A percentile compares a stretch with the other conserved stretches of the same genome.
Conservation (phyloP, 306 rosid species). For the Cotoneaster glaucophyllus region DNA sequence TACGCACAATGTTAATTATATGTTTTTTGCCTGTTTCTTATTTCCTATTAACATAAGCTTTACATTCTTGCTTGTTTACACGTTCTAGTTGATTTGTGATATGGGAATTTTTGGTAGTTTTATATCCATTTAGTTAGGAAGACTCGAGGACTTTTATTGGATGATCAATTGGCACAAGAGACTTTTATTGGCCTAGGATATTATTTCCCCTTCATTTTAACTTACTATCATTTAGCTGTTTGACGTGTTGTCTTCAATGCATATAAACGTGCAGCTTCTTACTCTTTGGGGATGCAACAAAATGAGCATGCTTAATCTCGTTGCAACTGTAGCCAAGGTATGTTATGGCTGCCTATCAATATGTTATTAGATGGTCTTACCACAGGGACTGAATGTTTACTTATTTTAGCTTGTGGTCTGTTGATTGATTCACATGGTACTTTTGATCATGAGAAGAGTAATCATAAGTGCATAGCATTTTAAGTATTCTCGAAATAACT, state of each 20-base stretch:
- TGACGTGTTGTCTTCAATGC: conserved; percentile 13
- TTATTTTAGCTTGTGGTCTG: not conserved
- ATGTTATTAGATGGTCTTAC: conserved; percentile 7
- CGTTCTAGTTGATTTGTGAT: not conserved
- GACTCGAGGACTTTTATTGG: fast-evolving
- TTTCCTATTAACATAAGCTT: not conserved
- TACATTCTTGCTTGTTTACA: not conserved
- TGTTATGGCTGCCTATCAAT: conserved; percentile 12
- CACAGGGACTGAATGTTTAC: conserved; percentile 4
- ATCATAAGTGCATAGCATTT: not conserved
- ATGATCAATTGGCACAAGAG: too few species aligned
- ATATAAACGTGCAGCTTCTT: conserved; percentile 60
- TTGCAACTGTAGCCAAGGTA: conserved; percentile 79
- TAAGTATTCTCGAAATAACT: not conserved
- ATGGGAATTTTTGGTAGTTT: not conserved
- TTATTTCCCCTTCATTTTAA: too few species aligned
- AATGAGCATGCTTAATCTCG: conserved; percentile 90
- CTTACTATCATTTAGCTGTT: not conserved
- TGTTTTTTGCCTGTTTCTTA: not conserved
- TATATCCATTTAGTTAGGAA: not conserved
- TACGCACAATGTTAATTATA: not conserved
- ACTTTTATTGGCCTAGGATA: too few species aligned
- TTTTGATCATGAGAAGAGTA: not conserved
- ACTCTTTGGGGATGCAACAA: conserved; percentile 78
- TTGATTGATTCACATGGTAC: not conserved